Evolutionary conservation across 768 basidiomycete species (phyloP), one percentile per base, ranked within the genome.

Genomic region (Xerocomellus amylosporus): DNA sequence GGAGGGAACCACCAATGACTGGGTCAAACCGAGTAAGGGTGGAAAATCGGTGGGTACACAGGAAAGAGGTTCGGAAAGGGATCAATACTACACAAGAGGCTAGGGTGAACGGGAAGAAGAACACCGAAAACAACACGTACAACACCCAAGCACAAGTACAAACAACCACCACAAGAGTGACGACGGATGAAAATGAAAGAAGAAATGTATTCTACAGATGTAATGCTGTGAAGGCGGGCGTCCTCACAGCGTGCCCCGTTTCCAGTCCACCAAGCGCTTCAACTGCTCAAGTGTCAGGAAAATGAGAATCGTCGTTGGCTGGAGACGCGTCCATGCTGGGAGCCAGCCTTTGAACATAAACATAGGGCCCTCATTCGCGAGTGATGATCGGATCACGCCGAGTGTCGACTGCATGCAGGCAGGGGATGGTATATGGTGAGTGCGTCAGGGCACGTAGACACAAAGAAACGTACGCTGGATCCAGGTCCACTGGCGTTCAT

Each of bases 291-390:
- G 76, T 8, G 87, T 90, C 58, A 93, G 69, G 77, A 92, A 93
- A 67, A 92, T 93, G 37, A 93, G 77, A 58, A 93, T 90, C 4
- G 91, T 93, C 40, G 90, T 93, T 0, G 90, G 91, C 65, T 93
- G 88, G 37, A 93, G 78, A 68, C 91, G 79, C 48, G 82, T 81
- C 90, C 90, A 93, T 12, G 90, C 89, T 0, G 91, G 91, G 9
- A 93, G 71, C 91, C 91, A 93, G 58, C 91, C 91, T 68, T 90
- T 91, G 77, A 93, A 91, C 87, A 93, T 88, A 79, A 93, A 93
- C 82, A 87, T 87, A 4, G 88, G 69, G 14, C 91, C 91, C 62
- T 93, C 91, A 58, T 73, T 84, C 55, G 79, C 77, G 56, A 93
- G 74, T 19, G 89, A 88, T 12, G 76, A 61, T 19, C 79, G 76